Evolutionary conservation across 2,329 filamentous ascomycete genomes (phyloP).

Genomic region (Leptodontidium sp.): DNA sequence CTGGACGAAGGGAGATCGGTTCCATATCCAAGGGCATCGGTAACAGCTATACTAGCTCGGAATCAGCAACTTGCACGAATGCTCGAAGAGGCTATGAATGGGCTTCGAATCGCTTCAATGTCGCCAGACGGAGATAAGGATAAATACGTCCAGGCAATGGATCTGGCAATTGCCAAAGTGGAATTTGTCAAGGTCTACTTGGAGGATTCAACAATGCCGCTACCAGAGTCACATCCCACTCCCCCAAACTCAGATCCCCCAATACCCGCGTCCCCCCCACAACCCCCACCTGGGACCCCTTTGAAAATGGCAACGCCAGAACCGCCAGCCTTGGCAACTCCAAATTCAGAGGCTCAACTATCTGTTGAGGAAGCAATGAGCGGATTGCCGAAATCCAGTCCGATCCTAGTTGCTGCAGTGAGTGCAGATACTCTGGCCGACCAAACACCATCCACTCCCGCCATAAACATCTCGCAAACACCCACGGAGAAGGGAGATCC

Average conservation of each 20-base stretch:
- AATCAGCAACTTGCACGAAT: constrained; percentile 73
- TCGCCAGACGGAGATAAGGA: constrained; percentile 54
- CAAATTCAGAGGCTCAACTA: constrained; percentile 16
- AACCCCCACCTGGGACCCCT: constrained; percentile 16
- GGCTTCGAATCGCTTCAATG: constrained; percentile 67
- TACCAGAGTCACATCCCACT: constrained; percentile 47
- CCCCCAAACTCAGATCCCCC: constrained; percentile 16
- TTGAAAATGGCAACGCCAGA: constrained; percentile 16
- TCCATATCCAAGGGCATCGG: constrained; percentile 47
- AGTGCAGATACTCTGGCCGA: constrained; percentile 9
- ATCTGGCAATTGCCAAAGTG: constrained; percentile 67
- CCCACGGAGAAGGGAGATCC: constrained; percentile 15
- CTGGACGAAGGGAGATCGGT: constrained; percentile 44
- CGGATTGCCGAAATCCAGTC: constrained; percentile 18
- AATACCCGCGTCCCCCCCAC: constrained; percentile 10
- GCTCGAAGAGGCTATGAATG: constrained; percentile 71
- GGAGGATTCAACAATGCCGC: constrained; percentile 63
- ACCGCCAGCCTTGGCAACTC: constrained; percentile 15
- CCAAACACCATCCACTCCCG: constrained; percentile 3
- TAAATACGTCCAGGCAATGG: constrained; percentile 59
- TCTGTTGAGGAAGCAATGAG: constrained; percentile 3
- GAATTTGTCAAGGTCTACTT: constrained; percentile 71
- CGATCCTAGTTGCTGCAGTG: neutral
- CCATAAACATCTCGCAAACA: constrained; percentile 11
- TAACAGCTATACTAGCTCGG: constrained; percentile 66